Conservation (phyloP, 2,329 filamentous ascomycete genomes). For the Xylariomycetidae sp. region DNA sequence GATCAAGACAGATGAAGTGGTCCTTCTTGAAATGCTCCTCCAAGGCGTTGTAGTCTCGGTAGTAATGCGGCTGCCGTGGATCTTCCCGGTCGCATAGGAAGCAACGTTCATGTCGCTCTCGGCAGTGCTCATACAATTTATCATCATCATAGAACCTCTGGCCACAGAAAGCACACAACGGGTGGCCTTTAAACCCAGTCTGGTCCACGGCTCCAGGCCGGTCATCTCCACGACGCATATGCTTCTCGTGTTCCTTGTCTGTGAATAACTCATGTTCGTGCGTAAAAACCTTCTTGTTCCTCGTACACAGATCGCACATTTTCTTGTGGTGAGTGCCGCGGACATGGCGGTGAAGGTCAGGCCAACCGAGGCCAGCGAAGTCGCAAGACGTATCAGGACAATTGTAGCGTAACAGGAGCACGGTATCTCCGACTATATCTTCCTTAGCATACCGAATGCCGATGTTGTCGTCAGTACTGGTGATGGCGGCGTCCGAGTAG, state of each 20-base stretch:
- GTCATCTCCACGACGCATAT: constrained; percentile 89
- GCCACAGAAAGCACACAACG: constrained; percentile 87
- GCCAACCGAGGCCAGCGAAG: constrained; percentile 68
- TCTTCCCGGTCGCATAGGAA: constrained; percentile 80
- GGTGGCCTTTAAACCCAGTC: constrained; percentile 93
- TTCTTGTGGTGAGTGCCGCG: constrained; percentile 75
- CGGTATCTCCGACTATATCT: constrained; percentile 86
- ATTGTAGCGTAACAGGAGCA: constrained; percentile 85
- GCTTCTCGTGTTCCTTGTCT: constrained; percentile 70
- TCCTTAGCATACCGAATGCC: constrained; percentile 87
- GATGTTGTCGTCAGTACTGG: constrained; percentile 73
- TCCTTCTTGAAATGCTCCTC: constrained; percentile 83
- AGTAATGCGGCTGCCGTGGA: constrained; percentile 78
- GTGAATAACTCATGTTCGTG: constrained; percentile 95
- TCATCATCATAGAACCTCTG: constrained; percentile 93
- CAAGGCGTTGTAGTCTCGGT: constrained; percentile 77
- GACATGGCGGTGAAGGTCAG: constrained; percentile 75
- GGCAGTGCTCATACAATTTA: constrained; percentile 88
- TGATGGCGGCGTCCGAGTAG: constrained; percentile 68
- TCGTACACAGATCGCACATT: constrained; percentile 44
- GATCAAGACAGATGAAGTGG: constrained; percentile 78
- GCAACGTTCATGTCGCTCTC: constrained; percentile 89
- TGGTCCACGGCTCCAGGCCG: constrained; percentile 84
- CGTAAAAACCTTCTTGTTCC: constrained; percentile 97
- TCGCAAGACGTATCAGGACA: constrained; percentile 78